Conservation (phyloP, 2,329 filamentous ascomycete species). For the Dactylella cylindrospora region DNA sequence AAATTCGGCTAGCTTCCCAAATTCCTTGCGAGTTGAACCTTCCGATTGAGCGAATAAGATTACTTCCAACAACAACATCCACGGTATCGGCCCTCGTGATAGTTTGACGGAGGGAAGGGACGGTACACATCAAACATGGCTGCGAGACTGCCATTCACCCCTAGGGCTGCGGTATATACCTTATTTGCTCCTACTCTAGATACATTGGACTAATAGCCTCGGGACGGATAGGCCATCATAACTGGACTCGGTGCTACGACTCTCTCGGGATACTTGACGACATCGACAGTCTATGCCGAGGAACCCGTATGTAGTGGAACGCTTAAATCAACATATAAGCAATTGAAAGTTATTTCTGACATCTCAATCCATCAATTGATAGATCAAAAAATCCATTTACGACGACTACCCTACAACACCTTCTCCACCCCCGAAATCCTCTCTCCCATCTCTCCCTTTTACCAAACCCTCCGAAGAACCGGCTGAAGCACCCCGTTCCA, state of each 20-base stretch:
- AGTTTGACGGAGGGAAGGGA: no score
- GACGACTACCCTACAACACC: conserved; percentile 58
- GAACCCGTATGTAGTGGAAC: conserved; percentile 25
- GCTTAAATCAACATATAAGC: not conserved
- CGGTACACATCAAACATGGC: conserved; percentile 24
- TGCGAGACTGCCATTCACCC: conserved; percentile 41
- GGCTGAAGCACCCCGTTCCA: conserved; percentile 58
- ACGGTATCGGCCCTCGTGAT: conserved; percentile 5
- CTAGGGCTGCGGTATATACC: conserved; percentile 30
- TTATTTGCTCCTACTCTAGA: no score
- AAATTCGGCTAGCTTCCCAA: conserved; percentile 13
- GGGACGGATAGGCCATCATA: conserved; percentile 24
- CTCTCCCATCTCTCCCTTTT: conserved; percentile 22
- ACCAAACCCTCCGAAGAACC: conserved; percentile 44
- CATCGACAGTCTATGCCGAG: conserved; percentile 37
- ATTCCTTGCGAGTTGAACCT: no score
- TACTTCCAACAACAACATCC: conserved; percentile 1
- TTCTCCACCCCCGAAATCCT: conserved; percentile 30
- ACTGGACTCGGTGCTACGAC: conserved; percentile 35
- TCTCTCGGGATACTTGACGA: conserved; percentile 34
- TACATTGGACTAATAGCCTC: conserved; percentile 8
- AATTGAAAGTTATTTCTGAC: conserved; percentile 9
- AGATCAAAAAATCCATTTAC: conserved; percentile 75
- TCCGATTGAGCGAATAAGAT: conserved; percentile 29
- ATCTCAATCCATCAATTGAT: conserved; percentile 4